A percentile compares a stretch with the other conserved stretches of the same genome.
These are phyloP conservation scores for Pyrus hybrid DNA, from an alignment of 331 rosid species.

Conservation along the genomic window DNA sequence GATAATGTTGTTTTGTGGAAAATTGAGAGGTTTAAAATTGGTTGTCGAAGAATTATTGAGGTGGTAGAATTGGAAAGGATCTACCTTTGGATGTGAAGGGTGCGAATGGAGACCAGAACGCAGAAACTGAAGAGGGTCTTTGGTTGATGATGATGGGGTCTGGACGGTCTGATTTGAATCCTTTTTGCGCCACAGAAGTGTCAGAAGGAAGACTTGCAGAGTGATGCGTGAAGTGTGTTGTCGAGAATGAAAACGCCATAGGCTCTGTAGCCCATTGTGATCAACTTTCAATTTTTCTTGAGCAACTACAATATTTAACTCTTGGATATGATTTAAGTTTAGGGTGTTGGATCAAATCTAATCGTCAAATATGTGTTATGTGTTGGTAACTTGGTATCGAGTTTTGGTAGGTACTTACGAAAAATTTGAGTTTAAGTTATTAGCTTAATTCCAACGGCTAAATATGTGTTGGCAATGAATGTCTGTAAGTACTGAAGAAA, in stretches of 20 bases:
- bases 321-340: background rate
- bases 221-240: background rate
- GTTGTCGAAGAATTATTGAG: constrained; percentile 2
- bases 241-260: background rate
- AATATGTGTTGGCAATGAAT: background rate
- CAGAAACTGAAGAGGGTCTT: background rate
- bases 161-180: constrained; percentile 15
- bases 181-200: constrained; percentile 17
- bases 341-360: background rate
- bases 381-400: background rate
- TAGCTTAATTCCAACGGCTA: accelerated
- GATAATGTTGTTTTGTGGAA: background rate
- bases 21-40: background rate
- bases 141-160: constrained; percentile 20
- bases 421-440: no score
- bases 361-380: background rate
- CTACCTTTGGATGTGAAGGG: constrained; percentile 2
- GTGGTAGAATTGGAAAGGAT: constrained; percentile 5
- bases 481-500: background rate
- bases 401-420: no score
- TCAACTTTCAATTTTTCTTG: background rate
- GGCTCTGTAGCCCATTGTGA: background rate
- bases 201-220: background rate
- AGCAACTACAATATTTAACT: background rate
- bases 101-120: background rate